Percentiles rank a stretch among this genome's conserved stretches.
Conservation (phyloP, 2,329 filamentous ascomycete genomes). For the Aspergillus aculeatus region DNA sequence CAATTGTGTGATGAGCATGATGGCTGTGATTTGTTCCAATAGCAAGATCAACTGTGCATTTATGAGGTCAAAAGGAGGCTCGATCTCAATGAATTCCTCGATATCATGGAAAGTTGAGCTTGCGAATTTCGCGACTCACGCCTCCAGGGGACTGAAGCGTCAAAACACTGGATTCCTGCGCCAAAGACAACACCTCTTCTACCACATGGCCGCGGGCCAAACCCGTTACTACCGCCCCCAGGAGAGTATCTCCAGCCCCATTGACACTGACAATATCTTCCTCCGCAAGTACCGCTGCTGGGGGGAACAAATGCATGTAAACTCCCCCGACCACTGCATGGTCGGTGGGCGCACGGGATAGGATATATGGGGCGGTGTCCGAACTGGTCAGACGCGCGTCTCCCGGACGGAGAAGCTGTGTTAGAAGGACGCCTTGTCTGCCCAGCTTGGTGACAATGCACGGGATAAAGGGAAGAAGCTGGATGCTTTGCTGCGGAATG, state of each 20-base stretch:
- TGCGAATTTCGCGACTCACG: slow-evolving; percentile 51
- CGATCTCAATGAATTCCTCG: not conserved
- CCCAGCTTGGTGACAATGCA: slow-evolving; percentile 84
- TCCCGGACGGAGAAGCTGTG: slow-evolving; percentile 64
- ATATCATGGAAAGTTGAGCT: slow-evolving; percentile 2
- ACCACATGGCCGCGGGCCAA: slow-evolving; percentile 58
- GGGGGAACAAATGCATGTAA: slow-evolving; percentile 75
- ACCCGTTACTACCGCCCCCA: slow-evolving; percentile 79
- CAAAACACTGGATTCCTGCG: slow-evolving; percentile 76
- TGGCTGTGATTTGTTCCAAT: not conserved
- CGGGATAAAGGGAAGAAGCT: slow-evolving; percentile 84
- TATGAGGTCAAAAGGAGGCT: not conserved
- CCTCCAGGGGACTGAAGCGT: slow-evolving; percentile 73
- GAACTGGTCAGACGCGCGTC: slow-evolving; percentile 66
- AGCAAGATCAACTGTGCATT: not conserved
- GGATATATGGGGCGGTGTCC: slow-evolving; percentile 66
- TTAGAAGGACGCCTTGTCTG: slow-evolving; percentile 69
- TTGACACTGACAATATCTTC: slow-evolving; percentile 83
- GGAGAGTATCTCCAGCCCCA: slow-evolving; percentile 89
- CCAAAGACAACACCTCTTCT: slow-evolving; percentile 69
- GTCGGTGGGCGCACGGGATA: slow-evolving; percentile 60
- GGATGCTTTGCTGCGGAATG: slow-evolving; percentile 77
- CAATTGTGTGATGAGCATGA: not conserved
- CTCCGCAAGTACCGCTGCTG: slow-evolving; percentile 59
- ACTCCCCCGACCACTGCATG: slow-evolving; percentile 70